phyloP scores from a whole-genome alignment of 192 early-diverging fungal species.

The Helicostylum pulchrum region DNA sequence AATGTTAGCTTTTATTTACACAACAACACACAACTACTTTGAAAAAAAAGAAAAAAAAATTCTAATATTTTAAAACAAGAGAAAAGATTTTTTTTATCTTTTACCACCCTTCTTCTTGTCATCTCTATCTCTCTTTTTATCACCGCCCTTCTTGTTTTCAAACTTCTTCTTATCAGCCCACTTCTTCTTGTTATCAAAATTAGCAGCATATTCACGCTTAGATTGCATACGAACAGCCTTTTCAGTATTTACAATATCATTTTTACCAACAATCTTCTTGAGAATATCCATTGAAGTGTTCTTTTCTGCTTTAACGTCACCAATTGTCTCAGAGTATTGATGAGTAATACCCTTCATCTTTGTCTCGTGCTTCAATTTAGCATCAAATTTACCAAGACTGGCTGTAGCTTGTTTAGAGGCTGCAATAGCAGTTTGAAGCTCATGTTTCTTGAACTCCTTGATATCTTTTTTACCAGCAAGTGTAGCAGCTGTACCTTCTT shows the following conservation, averaged over 20 bases:
- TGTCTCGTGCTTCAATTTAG: constrained; percentile 73
- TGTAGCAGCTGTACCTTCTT: constrained; percentile 66
- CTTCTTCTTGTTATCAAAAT: neutral
- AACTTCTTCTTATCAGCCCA: neutral
- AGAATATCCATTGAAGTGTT: constrained; percentile 63
- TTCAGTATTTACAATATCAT: constrained; percentile 48
- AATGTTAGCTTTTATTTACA: too few relatives aligned
- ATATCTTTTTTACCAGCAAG: constrained; percentile 55
- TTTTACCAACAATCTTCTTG: constrained; percentile 61
- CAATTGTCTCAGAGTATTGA: constrained; percentile 62
- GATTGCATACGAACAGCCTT: constrained; percentile 40
- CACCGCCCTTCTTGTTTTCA: neutral
- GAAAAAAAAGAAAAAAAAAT: too few relatives aligned
- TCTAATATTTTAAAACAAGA: too few relatives aligned
- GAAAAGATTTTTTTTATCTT: neutral
- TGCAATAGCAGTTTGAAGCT: constrained; percentile 71
- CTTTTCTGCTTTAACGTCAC: constrained; percentile 68
- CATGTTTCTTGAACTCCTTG: constrained; percentile 62
- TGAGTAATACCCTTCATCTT: constrained; percentile 80
- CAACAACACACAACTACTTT: neutral
- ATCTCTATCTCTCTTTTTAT: constrained; percentile 1
- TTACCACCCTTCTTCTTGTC: constrained; percentile 4
- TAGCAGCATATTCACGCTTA: neutral
- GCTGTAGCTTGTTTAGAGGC: constrained; percentile 85
- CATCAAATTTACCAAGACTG: constrained; percentile 90